These are phyloP conservation scores for Candida smagusa DNA, from an alignment of 1,139 yeast species.

Conservation along the genomic window DNA sequence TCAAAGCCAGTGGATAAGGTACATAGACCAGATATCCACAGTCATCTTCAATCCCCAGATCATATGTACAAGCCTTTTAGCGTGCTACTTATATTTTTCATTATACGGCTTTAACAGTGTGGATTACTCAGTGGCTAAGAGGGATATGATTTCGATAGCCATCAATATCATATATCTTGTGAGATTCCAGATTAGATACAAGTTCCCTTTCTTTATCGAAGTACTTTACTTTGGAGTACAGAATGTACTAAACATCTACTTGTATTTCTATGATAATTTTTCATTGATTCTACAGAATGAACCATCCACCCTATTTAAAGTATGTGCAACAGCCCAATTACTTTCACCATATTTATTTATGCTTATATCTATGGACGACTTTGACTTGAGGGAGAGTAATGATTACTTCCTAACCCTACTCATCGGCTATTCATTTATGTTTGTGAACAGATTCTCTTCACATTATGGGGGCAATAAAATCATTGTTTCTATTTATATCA, in stretches of 20 bases:
- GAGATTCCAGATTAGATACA: conserved; percentile 15
- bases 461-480: not conserved
- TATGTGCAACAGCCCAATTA: no score
- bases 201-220: conserved; percentile 12
- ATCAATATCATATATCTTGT: conserved; percentile 21
- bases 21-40: conserved; percentile 2
- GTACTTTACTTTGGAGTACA: conserved; percentile 14
- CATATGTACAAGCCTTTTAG: conserved; percentile 1
- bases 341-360: no score
- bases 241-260: conserved; percentile 6
- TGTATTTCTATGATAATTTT: no score
- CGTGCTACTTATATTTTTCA: conserved; percentile 2
- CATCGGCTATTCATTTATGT: conserved; percentile 26
- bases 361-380: no score
- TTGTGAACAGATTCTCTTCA: conserved; percentile 13
- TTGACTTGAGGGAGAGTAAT: conserved; percentile 18
- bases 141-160: conserved; percentile 19
- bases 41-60: conserved; percentile 5
- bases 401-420: conserved; percentile 27
- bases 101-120: conserved; percentile 1
- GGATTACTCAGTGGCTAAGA: conserved; percentile 8
- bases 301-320: no score
- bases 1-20: conserved; percentile 1
- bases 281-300: no score
- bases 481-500: conserved; percentile 11